Base-by-base conservation (phyloP, 495 filamentous ascomycete genomes). In the Neurospora tetrasperma region DNA sequence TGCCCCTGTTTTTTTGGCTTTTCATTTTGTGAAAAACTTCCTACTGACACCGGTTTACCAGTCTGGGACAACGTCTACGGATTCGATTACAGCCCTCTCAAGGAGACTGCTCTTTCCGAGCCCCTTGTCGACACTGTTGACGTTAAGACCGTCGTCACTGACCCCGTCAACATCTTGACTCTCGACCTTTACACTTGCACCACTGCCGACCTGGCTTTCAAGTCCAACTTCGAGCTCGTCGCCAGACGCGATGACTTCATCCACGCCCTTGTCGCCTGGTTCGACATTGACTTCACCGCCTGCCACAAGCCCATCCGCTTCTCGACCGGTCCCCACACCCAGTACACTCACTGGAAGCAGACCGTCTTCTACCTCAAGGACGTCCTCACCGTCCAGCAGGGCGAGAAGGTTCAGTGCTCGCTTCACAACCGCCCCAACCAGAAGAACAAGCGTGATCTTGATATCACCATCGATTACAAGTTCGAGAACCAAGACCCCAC, bases 281-380 rank as follows among this genome's bases (percentile, higher is more conserved):
- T 99, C 85, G 96, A 99, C 80, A 98, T 97, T 76, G 94, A 97
- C 74, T 99, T 99, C 83, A 93, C 92, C 43, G 93, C 94, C 41
- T 98, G 95, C 86, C 94, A 94, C 83, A 93, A 94, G 84, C 90
- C 91, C 11, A 89, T 94, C 78, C 84, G 84, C 74, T 96, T 96
- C 84, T 94, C 91, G 44, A 96, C 93, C 42, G 93, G 93, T 14
- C 93, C 93, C 23, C 93, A 96, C 78, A 92, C 93, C 75, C 94
- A 93, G 85, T 95, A 95, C 80, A 96, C 93, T 16, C 93, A 96
- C 86, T 96, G 93, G 93, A 96, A 96, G 84, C 93, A 96, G 84
- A 96, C 93, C 18, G 93, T 96, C 42, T 95, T 96, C 86, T 96
- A 96, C 80, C 84, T 96, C 69, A 87, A 89, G 72, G 92, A 96